These are phyloP conservation scores for Leccinellum rugosiceps DNA, from an alignment of 768 basidiomycete genomes.

Conservation along the genomic window DNA sequence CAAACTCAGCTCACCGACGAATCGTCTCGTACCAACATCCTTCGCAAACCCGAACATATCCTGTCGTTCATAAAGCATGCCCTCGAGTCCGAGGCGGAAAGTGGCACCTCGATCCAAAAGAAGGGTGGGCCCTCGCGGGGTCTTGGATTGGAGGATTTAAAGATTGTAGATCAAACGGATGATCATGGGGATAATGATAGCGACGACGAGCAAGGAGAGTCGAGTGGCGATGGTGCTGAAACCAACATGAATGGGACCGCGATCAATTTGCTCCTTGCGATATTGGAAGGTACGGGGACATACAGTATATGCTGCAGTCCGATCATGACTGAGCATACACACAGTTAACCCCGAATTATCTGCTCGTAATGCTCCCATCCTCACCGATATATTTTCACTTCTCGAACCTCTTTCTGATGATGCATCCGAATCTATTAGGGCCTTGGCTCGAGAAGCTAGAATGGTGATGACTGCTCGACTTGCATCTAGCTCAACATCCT, in stretches of 20 bases:
- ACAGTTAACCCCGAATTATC: constrained; percentile 57
- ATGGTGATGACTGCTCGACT: constrained; percentile 82
- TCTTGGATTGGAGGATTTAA: constrained; percentile 35
- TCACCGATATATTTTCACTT: constrained; percentile 67
- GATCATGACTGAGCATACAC: not conserved
- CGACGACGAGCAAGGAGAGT: constrained; percentile 47
- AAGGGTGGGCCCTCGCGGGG: constrained; percentile 10
- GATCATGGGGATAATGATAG: constrained; percentile 51
- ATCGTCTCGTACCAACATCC: constrained; percentile 52
- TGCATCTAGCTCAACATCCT: constrained; percentile 51
- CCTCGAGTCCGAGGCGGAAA: constrained; percentile 42
- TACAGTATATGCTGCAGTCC: not conserved
- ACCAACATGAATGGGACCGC: constrained; percentile 75
- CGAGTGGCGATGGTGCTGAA: constrained; percentile 40
- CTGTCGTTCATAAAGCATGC: constrained; percentile 83
- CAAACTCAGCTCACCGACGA: constrained; percentile 63
- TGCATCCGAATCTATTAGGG: constrained; percentile 47
- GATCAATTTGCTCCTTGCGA: constrained; percentile 74
- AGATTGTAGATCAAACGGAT: constrained; percentile 36
- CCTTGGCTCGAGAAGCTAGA: constrained; percentile 71
- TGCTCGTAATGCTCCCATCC: constrained; percentile 54
- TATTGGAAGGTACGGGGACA: constrained; percentile 69
- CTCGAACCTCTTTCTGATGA: constrained; percentile 55
- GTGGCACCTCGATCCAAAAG: not conserved
- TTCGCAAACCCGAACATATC: constrained; percentile 63